Conservation (phyloP, 495 filamentous ascomycete genomes). For the Daldinia caldariorum region DNA sequence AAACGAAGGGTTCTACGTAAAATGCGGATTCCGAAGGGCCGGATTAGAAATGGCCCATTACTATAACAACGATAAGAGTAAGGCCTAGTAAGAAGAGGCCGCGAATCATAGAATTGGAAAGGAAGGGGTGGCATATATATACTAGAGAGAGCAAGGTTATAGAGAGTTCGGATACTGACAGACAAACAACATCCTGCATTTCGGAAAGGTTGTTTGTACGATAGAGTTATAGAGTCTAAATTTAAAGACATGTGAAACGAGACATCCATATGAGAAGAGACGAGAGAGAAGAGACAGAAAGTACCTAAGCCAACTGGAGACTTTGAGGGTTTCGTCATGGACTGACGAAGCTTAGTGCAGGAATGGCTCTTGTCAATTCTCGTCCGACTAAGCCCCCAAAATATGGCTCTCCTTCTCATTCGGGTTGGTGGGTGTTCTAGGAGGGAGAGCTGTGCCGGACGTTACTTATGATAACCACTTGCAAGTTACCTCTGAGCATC, state of each 20-base stretch:
- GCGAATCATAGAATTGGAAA: slow-evolving; percentile 8
- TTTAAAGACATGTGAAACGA: slow-evolving; percentile 36
- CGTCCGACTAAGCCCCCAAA: slow-evolving; percentile 28
- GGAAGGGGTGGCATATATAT: slow-evolving; percentile 20
- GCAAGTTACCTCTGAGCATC: slow-evolving; percentile 13
- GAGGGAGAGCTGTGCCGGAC: slow-evolving; percentile 19
- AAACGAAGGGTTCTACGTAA: slow-evolving; percentile 98
- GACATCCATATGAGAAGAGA: not conserved
- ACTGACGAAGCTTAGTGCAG: slow-evolving; percentile 30
- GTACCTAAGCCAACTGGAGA: slow-evolving; percentile 23
- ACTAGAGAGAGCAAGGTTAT: slow-evolving; percentile 15
- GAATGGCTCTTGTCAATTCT: too few relatives aligned
- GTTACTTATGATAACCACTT: slow-evolving; percentile 21
- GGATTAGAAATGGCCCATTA: slow-evolving; percentile 98
- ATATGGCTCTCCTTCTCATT: slow-evolving; percentile 38
- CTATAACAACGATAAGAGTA: slow-evolving; percentile 68
- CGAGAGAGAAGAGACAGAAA: slow-evolving; percentile 24
- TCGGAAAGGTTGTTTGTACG: slow-evolving; percentile 12
- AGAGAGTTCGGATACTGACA: slow-evolving; percentile 35
- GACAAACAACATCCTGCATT: slow-evolving; percentile 6
- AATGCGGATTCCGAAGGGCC: slow-evolving; percentile 94
- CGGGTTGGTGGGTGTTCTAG: slow-evolving; percentile 32
- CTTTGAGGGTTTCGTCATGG: slow-evolving; percentile 28
- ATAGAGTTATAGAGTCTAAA: slow-evolving; percentile 30
- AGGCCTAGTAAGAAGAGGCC: slow-evolving; percentile 45